Evolutionary conservation across 768 basidiomycete genomes (phyloP), one percentile per base, ranked within the genome.

Genomic region (Albatrellus ellisii): DNA sequence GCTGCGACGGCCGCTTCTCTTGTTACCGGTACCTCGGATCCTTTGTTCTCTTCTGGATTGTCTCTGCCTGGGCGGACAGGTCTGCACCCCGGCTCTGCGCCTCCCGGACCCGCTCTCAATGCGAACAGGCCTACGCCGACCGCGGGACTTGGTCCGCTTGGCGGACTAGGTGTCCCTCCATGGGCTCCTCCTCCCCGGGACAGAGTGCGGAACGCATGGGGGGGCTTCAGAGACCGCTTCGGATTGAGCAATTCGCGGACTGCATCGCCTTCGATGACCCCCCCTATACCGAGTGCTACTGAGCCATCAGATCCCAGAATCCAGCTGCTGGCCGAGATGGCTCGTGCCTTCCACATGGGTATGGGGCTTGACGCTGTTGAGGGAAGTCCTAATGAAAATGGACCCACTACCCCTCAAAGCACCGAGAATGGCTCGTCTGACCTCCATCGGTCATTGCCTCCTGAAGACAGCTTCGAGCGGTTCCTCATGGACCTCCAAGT

Each of bases 1-100:
- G 83, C 87, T 8, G 87, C 87, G n/a, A 88, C 86, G 1, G 86
- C 87, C 1, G 84, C 83, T 6, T 89, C 87, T 3, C 68, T 86
- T 22, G 67, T 85, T n/a, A 77, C 79, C 1, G 82, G 82, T 26
- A 72, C 77, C 18, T 73, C 77, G 4, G 73, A 79, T 37, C 69
- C 75, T 9, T 70, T 84, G 33, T 68, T 80, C 42, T 68, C 72
- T 27, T 68, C 77, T 18, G 67, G 72, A 33, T 65, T 77, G 40
- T 57, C 66, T 39, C 32, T 40, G 39, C 27, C 38, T 44, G 36
- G 27, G 28, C 46, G 41, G 32, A 18, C 54, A 26, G 35, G 46
- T 17, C 39, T 51, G 27, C 28, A 46, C 8, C 47, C 56, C 18
- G 43, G 36, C 21, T 35, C 34, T 10, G 12, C 34, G 3, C 18